phyloP scores from a whole-genome alignment of 2,329 filamentous ascomycete genomes.

The Penicillium sp. region DNA sequence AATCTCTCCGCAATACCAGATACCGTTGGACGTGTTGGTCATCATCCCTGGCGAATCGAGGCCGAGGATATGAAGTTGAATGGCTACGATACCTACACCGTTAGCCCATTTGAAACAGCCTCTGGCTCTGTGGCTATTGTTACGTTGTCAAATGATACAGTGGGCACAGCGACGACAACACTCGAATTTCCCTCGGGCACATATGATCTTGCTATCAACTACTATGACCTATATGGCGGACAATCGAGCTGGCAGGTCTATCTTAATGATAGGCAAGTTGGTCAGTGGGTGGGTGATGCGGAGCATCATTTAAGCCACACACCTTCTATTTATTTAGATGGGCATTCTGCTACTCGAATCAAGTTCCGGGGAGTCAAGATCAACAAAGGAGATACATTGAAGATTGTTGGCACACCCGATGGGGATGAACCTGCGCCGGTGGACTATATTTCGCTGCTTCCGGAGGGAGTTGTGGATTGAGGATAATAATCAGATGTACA shows the following conservation, averaged over 20 bases:
- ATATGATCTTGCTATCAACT: conserved; percentile 66
- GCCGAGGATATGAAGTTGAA: conserved; percentile 64
- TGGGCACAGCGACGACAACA: conserved; percentile 50
- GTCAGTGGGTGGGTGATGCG: conserved; percentile 60
- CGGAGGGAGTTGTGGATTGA: conserved; percentile 57
- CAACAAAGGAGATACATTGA: conserved; percentile 53
- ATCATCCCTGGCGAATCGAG: conserved; percentile 67
- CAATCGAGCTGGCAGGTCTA: conserved; percentile 56
- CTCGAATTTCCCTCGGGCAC: conserved; percentile 53
- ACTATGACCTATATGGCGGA: conserved; percentile 64
- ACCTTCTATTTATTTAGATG: conserved; percentile 60
- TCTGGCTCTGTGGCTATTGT: conserved; percentile 58
- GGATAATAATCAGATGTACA: conserved; percentile 30
- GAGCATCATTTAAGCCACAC: conserved; percentile 61
- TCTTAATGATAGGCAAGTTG: conserved; percentile 55
- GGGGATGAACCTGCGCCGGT: conserved; percentile 64
- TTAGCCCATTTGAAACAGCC: conserved; percentile 61
- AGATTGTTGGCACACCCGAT: conserved; percentile 58
- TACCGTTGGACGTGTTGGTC: conserved; percentile 54
- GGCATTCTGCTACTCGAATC: conserved; percentile 63
- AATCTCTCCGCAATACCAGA: conserved; percentile 63
- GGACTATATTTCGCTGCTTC: conserved; percentile 66
- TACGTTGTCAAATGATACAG: conserved; percentile 53
- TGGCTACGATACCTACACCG: conserved; percentile 56
- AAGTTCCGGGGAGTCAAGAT: conserved; percentile 57